Conservation (phyloP, 768 basidiomycete genomes). For the Heimioporus sp. region DNA sequence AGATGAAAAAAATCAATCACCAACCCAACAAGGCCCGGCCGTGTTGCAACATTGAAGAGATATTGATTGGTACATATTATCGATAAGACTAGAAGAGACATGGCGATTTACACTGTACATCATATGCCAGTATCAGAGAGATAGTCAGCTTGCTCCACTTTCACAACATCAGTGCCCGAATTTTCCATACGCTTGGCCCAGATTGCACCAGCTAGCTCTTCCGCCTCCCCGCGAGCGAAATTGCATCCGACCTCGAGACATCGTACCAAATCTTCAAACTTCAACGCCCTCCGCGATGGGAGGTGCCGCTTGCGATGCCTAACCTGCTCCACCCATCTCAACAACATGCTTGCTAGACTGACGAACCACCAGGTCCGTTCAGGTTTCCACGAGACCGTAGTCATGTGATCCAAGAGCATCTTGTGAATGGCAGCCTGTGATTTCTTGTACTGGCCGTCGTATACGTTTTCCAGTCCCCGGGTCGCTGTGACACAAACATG, state of each 20-base stretch:
- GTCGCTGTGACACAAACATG: slow-evolving; percentile 41
- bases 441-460: slow-evolving; percentile 28
- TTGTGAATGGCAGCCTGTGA: slow-evolving; percentile 27
- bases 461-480: slow-evolving; percentile 17
- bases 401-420: slow-evolving; percentile 18
- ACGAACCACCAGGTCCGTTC: slow-evolving; percentile 21
- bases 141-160: background rate
- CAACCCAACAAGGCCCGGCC: too few species aligned
- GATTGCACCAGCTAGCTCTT: slow-evolving; percentile 14
- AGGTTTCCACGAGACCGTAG: slow-evolving; percentile 17
- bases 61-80: too few species aligned
- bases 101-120: background rate
- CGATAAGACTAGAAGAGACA: too few species aligned
- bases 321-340: slow-evolving; percentile 15
- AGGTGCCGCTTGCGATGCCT: slow-evolving; percentile 4
- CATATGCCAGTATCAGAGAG: background rate
- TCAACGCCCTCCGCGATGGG: slow-evolving; percentile 3
- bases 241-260: slow-evolving; percentile 15
- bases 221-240: slow-evolving; percentile 12
- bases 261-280: slow-evolving; percentile 11
- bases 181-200: slow-evolving; percentile 13
- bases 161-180: slow-evolving; percentile 4
- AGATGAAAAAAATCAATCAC: too few species aligned
- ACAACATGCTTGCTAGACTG: slow-evolving; percentile 17
- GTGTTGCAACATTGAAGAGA: too few species aligned